Percentiles rank a stretch among this genome's conserved stretches.
phyloP scores from a whole-genome alignment of 768 basidiomycete species.

The Amyloporia xantha region DNA sequence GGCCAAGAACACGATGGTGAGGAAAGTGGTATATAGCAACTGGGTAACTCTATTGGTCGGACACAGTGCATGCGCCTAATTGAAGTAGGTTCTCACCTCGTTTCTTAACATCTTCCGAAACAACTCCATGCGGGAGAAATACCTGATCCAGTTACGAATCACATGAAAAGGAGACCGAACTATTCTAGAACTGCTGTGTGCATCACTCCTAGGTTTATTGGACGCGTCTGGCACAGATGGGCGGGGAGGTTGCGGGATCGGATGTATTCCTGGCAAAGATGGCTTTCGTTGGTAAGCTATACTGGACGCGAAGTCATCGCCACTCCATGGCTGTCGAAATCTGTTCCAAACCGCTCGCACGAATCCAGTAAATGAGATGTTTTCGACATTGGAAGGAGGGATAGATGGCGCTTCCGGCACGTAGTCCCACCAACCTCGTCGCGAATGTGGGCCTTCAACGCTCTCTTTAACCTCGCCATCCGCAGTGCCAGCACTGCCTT shows the following conservation, averaged over 20 bases:
- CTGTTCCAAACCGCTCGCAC: constrained; percentile 1
- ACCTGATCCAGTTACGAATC: constrained; percentile 38
- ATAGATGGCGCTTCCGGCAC: constrained; percentile 25
- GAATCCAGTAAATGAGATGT: not conserved
- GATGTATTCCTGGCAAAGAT: constrained; percentile 13
- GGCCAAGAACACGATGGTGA: constrained; percentile 41
- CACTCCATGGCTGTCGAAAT: constrained; percentile 10
- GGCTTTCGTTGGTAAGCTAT: constrained; percentile 19
- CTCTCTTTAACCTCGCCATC: constrained; percentile 2
- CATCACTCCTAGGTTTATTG: no score
- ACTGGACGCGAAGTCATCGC: constrained; percentile 7
- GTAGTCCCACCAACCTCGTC: constrained; percentile 53
- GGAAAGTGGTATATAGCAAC: constrained; percentile 50
- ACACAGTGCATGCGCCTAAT: no score
- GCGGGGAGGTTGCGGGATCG: constrained; percentile 14
- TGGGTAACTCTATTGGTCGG: constrained; percentile 16
- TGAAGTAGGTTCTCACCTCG: constrained; percentile 38
- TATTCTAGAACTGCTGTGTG: no score
- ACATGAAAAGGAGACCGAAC: constrained; percentile 16
- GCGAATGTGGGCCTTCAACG: constrained; percentile 7
- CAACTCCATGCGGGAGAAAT: constrained; percentile 46
- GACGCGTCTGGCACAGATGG: constrained; percentile 11
- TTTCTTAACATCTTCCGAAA: constrained; percentile 54
- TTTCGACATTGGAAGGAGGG: not conserved
- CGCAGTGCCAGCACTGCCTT: not conserved